Evolutionary conservation across 805 yeast genomes (phyloP).

Genomic region (Lachancea waltii): DNA sequence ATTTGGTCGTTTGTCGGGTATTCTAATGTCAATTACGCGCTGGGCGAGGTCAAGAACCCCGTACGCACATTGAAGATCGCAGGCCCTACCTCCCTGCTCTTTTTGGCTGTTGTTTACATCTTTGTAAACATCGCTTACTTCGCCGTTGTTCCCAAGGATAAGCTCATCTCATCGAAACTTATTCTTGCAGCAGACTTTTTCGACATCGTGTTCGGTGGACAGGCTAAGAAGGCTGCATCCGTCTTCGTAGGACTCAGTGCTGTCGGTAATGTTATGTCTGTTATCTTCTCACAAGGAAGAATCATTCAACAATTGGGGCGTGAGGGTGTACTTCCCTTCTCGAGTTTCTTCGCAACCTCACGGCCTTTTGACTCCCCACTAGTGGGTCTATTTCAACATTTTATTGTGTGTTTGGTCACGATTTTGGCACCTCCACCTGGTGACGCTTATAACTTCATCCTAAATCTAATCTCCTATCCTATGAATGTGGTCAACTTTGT

Average conservation of each 20-base stretch:
- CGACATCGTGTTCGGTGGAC: conserved; percentile 59
- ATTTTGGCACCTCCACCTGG: conserved; percentile 81
- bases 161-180: conserved; percentile 52
- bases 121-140: conserved; percentile 74
- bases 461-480: conserved; percentile 77
- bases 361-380: conserved; percentile 70
- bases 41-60: conserved; percentile 74
- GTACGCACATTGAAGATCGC: conserved; percentile 60
- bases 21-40: conserved; percentile 76
- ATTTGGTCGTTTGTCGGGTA: conserved; percentile 84
- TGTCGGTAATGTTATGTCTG: conserved; percentile 74
- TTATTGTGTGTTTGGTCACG: conserved; percentile 65
- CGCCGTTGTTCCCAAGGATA: conserved; percentile 71
- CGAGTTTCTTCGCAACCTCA: conserved; percentile 61
- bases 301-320: conserved; percentile 74
- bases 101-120: conserved; percentile 60
- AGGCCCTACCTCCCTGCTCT: conserved; percentile 65
- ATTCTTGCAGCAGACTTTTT: conserved; percentile 74
- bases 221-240: conserved; percentile 66
- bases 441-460: conserved; percentile 76
- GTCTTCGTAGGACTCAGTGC: conserved; percentile 79
- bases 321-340: conserved; percentile 74
- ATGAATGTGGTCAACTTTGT: conserved; percentile 65
- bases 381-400: conserved; percentile 69
- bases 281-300: conserved; percentile 76